phyloP scores from a whole-genome alignment of 345 rosid genomes.

The Brassica incana region DNA sequence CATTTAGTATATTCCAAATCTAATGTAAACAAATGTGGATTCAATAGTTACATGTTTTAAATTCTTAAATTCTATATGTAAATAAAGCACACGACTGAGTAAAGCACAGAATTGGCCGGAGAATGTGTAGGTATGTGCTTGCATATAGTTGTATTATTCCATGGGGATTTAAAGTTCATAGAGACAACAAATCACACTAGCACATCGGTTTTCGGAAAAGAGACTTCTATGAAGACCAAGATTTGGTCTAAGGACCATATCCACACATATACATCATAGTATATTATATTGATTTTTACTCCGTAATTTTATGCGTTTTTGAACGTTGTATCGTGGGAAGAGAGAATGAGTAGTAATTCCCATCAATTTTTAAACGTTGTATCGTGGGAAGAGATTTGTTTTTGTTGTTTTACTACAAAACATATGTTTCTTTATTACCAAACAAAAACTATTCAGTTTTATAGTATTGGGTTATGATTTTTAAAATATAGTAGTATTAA shows the following conservation, averaged over 20 bases:
- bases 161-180: conserved; percentile 30
- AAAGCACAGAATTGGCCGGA: conserved; percentile 19
- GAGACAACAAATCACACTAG: conserved; percentile 37
- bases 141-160: conserved; percentile 32
- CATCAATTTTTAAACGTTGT: background rate
- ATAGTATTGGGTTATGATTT: background rate
- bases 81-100: conserved; percentile 15
- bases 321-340: conserved; percentile 17
- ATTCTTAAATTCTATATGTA: background rate
- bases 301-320: background rate
- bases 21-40: background rate
- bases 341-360: background rate
- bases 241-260: conserved; percentile 39
- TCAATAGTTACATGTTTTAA: background rate
- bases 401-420: background rate
- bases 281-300: background rate
- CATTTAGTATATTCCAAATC: background rate
- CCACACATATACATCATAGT: conserved; percentile 11
- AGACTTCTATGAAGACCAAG: conserved; percentile 39
- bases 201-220: conserved; percentile 38
- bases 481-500: background rate
- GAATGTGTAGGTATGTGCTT: conserved; percentile 8
- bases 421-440: background rate
- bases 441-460: background rate
- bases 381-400: background rate